These are phyloP conservation scores for Jimgerdemannia lactiflua DNA, from an alignment of 192 early-diverging fungal genomes.

Conservation along the genomic window DNA sequence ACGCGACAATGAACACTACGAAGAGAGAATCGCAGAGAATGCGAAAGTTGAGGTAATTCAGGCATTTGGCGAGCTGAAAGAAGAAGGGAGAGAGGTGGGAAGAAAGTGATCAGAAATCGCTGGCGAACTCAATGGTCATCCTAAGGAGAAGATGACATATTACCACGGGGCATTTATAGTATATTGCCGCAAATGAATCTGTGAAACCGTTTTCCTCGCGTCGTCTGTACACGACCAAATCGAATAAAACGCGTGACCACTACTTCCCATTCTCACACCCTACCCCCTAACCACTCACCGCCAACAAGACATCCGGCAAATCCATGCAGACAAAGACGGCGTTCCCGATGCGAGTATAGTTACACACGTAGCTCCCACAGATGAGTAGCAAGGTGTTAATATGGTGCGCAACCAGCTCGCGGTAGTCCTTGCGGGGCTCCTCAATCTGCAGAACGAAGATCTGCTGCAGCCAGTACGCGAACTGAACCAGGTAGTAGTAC, in stretches of 20 bases:
- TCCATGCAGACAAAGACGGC: slow-evolving; percentile 65
- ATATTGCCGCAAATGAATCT: no score
- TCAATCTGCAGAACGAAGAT: slow-evolving; percentile 57
- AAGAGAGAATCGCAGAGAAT: slow-evolving; percentile 59
- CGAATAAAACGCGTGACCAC: no score
- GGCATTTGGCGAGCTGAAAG: slow-evolving; percentile 64
- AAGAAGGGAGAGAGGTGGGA: background rate
- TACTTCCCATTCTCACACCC: no score
- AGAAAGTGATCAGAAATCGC: background rate
- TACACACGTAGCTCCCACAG: slow-evolving; percentile 48
- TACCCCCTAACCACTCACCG: slow-evolving; percentile 33
- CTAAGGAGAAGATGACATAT: no score
- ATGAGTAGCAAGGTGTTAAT: slow-evolving; percentile 58
- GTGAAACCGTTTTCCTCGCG: no score
- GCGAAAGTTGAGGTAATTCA: slow-evolving; percentile 67
- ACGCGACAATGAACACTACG: slow-evolving; percentile 63
- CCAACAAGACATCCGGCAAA: slow-evolving; percentile 58
- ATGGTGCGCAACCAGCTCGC: slow-evolving; percentile 55
- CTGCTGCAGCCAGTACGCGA: slow-evolving; percentile 61
- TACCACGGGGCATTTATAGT: no score
- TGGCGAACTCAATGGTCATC: no score
- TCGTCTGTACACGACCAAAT: no score
- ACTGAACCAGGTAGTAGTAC: slow-evolving; percentile 58
- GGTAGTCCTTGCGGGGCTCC: slow-evolving; percentile 54
- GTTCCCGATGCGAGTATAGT: slow-evolving; percentile 62